Evolutionary conservation across 1,284 basidiomycete species (phyloP).

Genomic region (Violaceomyces palustris): DNA sequence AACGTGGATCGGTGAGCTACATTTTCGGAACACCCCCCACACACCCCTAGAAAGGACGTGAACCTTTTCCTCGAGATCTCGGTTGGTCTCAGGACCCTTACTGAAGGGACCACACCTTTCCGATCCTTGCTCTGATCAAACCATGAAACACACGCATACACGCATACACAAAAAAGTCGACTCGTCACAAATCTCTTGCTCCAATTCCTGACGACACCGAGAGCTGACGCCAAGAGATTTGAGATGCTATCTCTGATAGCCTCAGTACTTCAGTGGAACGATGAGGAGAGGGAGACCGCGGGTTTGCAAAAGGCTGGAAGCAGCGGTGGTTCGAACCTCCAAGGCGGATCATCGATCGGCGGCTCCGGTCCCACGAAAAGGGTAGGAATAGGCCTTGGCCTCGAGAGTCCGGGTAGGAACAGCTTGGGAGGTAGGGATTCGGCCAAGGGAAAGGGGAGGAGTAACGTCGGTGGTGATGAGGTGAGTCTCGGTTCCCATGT

Average conservation of each 20-base stretch:
- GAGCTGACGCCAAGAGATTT: conserved; percentile 88
- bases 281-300: conserved; percentile 81
- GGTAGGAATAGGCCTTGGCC: not conserved
- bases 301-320: conserved; percentile 63
- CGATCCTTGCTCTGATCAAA: no score
- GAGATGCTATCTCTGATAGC: conserved; percentile 88
- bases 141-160: no score
- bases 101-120: no score
- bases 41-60: no score
- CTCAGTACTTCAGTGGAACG: conserved; percentile 83
- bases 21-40: not conserved
- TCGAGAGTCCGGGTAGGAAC: not conserved
- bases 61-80: no score
- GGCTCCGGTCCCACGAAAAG: not conserved
- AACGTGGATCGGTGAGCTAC: conserved; percentile 68
- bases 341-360: not conserved
- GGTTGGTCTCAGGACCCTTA: no score
- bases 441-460: not conserved
- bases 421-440: no score
- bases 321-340: not conserved
- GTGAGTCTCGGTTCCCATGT: conserved; percentile 4
- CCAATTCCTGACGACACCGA: conserved; percentile 83
- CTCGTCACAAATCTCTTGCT: conserved; percentile 91
- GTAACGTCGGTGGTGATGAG: conserved; percentile 23
- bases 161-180: no score